Conservation (phyloP, 148 eudicot genomes). For the Vaccinium vitisidaea region DNA sequence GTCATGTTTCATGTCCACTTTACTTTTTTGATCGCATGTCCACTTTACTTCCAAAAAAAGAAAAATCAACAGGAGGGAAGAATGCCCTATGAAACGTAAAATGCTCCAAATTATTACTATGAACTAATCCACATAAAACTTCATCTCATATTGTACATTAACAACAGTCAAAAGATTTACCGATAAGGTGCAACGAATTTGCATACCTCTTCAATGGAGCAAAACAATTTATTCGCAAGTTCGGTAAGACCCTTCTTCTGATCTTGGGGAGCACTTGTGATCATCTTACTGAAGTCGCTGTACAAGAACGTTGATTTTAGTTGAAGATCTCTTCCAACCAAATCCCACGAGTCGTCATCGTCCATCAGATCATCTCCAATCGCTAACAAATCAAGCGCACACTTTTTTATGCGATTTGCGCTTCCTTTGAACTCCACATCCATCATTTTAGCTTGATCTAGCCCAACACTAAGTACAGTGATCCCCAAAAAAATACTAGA, state of each 20-base stretch:
- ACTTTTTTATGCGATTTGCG: constrained; percentile 4
- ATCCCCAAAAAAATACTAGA: neutral
- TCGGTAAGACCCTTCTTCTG: constrained; percentile 17
- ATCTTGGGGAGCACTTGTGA: constrained; percentile 16
- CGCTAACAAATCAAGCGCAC: constrained; percentile 16
- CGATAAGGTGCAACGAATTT: neutral
- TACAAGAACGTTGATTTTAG: constrained; percentile 21
- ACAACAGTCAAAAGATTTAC: neutral
- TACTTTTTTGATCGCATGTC: neutral
- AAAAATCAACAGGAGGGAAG: neutral
- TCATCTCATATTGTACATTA: neutral
- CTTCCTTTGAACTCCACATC: constrained; percentile 22
- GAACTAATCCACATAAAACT: neutral
- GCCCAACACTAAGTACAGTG: neutral
- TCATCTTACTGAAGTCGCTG: constrained; percentile 17
- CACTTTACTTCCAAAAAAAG: neutral
- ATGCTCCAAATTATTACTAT: neutral
- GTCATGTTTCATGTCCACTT: neutral
- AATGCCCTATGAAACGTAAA: neutral
- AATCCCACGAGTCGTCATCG: constrained; percentile 19
- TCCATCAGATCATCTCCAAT: constrained; percentile 11
- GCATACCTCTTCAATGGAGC: constrained; percentile 24
- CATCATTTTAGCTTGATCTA: neutral
- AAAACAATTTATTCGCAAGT: constrained; percentile 18
- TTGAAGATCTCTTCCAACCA: constrained; percentile 13